These are phyloP conservation scores for Exophiala sp. DNA, from an alignment of 2,329 filamentous ascomycete species.

Conservation along the genomic window DNA sequence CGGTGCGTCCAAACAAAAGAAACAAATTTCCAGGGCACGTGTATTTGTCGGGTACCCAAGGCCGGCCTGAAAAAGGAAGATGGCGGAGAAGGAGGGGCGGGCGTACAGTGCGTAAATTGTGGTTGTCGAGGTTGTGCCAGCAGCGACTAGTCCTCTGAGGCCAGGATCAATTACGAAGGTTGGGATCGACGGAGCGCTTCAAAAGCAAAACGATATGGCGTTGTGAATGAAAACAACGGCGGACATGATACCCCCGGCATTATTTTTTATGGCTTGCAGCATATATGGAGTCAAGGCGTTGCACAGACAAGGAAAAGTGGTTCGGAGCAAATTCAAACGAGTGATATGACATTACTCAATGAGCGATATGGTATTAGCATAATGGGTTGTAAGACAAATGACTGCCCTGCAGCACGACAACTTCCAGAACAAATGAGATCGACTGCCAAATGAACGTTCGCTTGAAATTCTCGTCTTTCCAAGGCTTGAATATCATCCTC, in stretches of 20 bases:
- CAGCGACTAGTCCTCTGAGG: slow-evolving; percentile 57
- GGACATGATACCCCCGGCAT: neutral
- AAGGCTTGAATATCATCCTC: slow-evolving; percentile 10
- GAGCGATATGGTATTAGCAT: neutral
- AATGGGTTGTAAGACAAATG: too few relatives aligned
- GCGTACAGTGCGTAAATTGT: slow-evolving; percentile 91
- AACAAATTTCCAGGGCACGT: slow-evolving; percentile 97
- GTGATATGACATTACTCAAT: neutral
- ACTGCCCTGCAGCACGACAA: neutral
- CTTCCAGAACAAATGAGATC: slow-evolving; percentile 20
- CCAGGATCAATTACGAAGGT: too few relatives aligned
- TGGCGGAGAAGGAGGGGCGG: slow-evolving; percentile 12
- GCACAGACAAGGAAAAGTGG: neutral
- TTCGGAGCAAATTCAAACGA: neutral
- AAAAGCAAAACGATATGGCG: neutral
- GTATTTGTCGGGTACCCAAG: slow-evolving; percentile 91
- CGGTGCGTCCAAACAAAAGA: slow-evolving; percentile 99
- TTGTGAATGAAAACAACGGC: neutral
- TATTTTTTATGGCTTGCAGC: neutral
- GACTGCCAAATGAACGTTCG: slow-evolving; percentile 19
- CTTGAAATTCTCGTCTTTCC: slow-evolving; percentile 9
- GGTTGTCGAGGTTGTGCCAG: slow-evolving; percentile 89
- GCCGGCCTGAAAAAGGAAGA: slow-evolving; percentile 79
- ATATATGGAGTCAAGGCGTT: too few relatives aligned
- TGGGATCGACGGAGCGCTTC: neutral